phyloP scores from a whole-genome alignment of 2,329 filamentous ascomycete genomes.

The Fusarium algeriense region DNA sequence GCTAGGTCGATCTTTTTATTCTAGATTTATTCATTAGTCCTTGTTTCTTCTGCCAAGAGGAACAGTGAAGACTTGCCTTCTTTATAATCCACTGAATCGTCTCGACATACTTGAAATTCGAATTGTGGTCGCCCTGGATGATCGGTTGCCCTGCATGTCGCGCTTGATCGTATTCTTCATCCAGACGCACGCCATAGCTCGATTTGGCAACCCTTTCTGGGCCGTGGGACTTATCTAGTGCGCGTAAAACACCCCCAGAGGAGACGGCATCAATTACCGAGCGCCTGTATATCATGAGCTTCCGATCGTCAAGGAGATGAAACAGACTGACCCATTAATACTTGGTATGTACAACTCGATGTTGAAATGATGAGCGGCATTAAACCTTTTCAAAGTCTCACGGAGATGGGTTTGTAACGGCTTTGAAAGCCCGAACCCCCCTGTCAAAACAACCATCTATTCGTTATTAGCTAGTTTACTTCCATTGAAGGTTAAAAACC shows the following conservation, averaged over 20 bases:
- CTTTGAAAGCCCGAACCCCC: constrained; percentile 6
- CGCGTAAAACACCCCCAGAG: background rate
- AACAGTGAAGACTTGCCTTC: background rate
- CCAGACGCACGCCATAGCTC: background rate
- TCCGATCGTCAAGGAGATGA: background rate
- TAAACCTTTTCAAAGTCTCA: background rate
- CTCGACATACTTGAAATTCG: background rate
- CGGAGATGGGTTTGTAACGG: background rate
- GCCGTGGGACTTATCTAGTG: constrained; percentile 1
- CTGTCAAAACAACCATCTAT: constrained; percentile 8
- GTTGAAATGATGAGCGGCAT: background rate
- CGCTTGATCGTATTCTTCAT: background rate
- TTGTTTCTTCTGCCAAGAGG: rapidly evolving
- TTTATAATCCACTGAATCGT: background rate
- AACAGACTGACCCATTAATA: background rate
- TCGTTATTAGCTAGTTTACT: background rate
- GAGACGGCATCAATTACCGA: background rate
- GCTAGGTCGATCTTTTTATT: background rate
- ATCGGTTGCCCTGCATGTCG: background rate
- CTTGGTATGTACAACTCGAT: background rate
- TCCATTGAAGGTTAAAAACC: background rate
- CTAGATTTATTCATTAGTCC: background rate
- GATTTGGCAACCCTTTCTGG: background rate
- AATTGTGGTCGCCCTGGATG: rapidly evolving
- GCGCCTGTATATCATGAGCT: background rate